A percentile compares a stretch with the other conserved stretches of the same genome.
Conservation (phyloP, 257 asterid species). For the Solanum appendiculatum region DNA sequence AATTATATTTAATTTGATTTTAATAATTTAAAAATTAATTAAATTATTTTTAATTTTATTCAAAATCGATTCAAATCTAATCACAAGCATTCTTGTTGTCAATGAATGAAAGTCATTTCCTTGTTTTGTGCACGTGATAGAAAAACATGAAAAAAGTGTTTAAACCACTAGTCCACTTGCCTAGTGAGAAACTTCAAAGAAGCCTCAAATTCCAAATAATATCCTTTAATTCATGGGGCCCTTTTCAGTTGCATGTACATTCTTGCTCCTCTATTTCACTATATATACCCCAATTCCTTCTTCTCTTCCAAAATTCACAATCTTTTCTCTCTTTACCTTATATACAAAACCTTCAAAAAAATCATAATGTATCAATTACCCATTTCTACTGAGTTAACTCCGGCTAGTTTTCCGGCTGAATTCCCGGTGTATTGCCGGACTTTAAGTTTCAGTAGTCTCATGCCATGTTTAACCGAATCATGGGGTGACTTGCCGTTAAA, state of each 20-base stretch:
- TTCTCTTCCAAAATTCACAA: constrained; percentile 8
- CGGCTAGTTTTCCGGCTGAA: constrained; percentile 7
- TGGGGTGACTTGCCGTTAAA: constrained; percentile 90
- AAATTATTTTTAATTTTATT: no score
- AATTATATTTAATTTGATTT: no score
- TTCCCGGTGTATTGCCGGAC: constrained; percentile 38
- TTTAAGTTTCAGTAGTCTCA: constrained; percentile 50
- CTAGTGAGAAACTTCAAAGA: constrained; percentile 26
- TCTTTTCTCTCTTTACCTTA: neutral
- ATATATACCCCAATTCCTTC: constrained; percentile 13
- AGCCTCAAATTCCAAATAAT: neutral
- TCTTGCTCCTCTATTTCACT: constrained; percentile 3
- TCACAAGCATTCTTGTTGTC: no score
- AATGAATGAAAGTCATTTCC: neutral
- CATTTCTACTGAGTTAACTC: constrained; percentile 16
- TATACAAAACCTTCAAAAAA: neutral
- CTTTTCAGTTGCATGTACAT: constrained; percentile 31
- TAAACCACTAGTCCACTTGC: constrained; percentile 58
- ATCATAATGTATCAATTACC: constrained; percentile 21
- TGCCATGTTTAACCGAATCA: constrained; percentile 57
- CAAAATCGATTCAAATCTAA: no score
- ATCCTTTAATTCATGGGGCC: neutral
- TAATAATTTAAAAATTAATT: no score
- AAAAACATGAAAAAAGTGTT: neutral
- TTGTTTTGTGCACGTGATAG: constrained; percentile 29